Evolutionary conservation across 345 rosid genomes (phyloP), one percentile per base, ranked within the genome.

Genomic region (Conringia planisiliqua): DNA sequence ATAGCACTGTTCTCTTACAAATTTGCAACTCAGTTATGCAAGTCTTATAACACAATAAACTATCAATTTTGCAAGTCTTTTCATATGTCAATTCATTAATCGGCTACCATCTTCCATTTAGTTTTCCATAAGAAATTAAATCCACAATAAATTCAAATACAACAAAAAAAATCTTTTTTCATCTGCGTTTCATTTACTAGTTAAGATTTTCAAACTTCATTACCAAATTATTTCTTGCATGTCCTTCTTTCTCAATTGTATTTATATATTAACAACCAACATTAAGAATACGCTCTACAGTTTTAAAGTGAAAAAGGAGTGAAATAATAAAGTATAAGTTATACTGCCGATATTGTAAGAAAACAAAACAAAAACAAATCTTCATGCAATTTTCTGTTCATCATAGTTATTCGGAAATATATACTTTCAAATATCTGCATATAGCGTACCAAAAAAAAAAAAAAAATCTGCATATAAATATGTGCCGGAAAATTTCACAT

Each of bases 141-240:
- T 35, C 2, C 27, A 50, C 20, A 62, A 33, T 24, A 5, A 24
- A 22, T 22, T 22, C 24, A 22, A 22, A 22, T 35, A 17, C 7
- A n/a, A n/a, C n/a, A n/a, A n/a, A n/a, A n/a, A n/a, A n/a, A n/a
- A n/a, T n/a, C n/a, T n/a, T n/a, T 43, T 33, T 22, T 14, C 7
- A 7, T 14, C 11, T 9, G 8, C 13, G 6, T 40, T 56, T 40
- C 11, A 11, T 10, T 39, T 39, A 16, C 9, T 42, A 48, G 26
- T 64, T 32, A 20, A 42, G 27, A 46, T 35, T 39, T 48, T 40
- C 62, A 62, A 12, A 52, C 39, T 47, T 74, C 40, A 17, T 57
- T 74, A 56, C 72, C n/a, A n/a, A n/a, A 66, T 74, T 67, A 56
- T 47, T 27, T 68, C 73, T 66, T 66, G 67, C 52, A 36, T 35